Conservation (phyloP, 768 basidiomycete species). For the Naganishia onofrii region DNA sequence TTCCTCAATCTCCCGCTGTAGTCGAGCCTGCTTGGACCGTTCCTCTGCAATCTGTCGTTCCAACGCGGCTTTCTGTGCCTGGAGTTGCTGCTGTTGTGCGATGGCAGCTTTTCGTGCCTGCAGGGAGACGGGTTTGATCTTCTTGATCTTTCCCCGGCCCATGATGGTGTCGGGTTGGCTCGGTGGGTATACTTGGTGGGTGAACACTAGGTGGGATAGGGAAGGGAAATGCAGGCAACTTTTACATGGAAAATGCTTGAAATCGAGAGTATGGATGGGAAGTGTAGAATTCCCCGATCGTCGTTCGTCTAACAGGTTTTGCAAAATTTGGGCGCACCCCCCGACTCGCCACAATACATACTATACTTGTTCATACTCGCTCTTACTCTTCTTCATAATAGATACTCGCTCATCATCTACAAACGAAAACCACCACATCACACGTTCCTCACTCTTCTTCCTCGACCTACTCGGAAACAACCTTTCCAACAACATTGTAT, state of each 20-base stretch:
- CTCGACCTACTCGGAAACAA: slow-evolving; percentile 45
- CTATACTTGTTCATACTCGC: too few relatives aligned
- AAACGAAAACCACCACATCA: neutral
- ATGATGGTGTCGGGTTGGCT: slow-evolving; percentile 6
- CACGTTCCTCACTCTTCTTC: neutral
- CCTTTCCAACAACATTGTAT: slow-evolving; percentile 80
- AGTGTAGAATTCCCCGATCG: too few relatives aligned
- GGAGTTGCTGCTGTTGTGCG: slow-evolving; percentile 20
- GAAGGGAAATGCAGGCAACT: too few relatives aligned
- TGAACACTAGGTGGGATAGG: too few relatives aligned
- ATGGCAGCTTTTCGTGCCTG: slow-evolving; percentile 23
- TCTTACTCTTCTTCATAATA: too few relatives aligned
- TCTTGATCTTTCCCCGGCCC: slow-evolving; percentile 26
- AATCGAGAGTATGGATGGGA: too few relatives aligned
- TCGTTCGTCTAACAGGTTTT: too few relatives aligned
- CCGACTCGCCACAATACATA: too few relatives aligned
- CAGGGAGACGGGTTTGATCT: slow-evolving; percentile 23
- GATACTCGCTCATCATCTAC: too few relatives aligned
- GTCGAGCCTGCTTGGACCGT: slow-evolving; percentile 21
- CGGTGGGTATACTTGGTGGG: neutral
- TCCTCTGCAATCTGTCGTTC: slow-evolving; percentile 22
- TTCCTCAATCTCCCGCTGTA: slow-evolving; percentile 20
- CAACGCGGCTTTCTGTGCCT: slow-evolving; percentile 18
- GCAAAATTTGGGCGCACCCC: too few relatives aligned
- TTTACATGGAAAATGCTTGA: too few relatives aligned